Evolutionary conservation across 768 basidiomycete species (phyloP).

Genomic region (Tricholoma saponaceum): DNA sequence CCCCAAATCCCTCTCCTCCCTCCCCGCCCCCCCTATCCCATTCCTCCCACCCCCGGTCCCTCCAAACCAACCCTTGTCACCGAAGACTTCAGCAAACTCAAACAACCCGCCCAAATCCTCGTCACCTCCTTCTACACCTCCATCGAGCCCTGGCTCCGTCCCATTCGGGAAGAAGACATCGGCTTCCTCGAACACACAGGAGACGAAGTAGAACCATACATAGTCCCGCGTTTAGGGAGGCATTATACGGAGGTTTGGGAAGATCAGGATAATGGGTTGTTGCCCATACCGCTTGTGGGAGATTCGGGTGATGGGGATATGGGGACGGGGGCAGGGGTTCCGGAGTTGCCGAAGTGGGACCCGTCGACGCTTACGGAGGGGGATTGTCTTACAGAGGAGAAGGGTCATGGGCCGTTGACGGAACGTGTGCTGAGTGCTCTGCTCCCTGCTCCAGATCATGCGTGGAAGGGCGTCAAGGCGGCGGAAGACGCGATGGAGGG

Average conservation of each 20-base stretch:
- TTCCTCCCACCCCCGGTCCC: conserved; percentile 73
- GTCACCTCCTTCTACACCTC: conserved; percentile 81
- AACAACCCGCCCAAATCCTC: conserved; percentile 66
- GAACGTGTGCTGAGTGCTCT: conserved; percentile 79
- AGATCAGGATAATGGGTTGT: conserved; percentile 70
- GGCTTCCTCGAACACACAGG: conserved; percentile 88
- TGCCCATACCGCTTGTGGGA: conserved; percentile 22
- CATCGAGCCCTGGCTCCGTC: conserved; percentile 86
- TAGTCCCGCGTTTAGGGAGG: conserved; percentile 80
- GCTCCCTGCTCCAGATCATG: conserved; percentile 62
- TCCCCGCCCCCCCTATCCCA: conserved; percentile 57
- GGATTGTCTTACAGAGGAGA: conserved; percentile 67
- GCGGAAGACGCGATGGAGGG: conserved; percentile 85
- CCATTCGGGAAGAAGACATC: conserved; percentile 91
- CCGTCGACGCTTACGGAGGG: conserved; percentile 75
- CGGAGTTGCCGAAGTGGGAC: conserved; percentile 66
- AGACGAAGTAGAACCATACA: conserved; percentile 86
- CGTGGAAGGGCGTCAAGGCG: conserved; percentile 77
- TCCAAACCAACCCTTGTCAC: conserved; percentile 75
- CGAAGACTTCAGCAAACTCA: conserved; percentile 87
- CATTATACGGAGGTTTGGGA: conserved; percentile 95
- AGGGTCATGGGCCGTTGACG: conserved; percentile 83
- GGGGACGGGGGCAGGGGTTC: neutral
- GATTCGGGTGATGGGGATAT: conserved; percentile 22
- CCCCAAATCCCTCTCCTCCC: conserved; percentile 46